Evolutionary conservation across 352 stramenopile species (phyloP).

Genomic region (Thraustochytrium sp.): DNA sequence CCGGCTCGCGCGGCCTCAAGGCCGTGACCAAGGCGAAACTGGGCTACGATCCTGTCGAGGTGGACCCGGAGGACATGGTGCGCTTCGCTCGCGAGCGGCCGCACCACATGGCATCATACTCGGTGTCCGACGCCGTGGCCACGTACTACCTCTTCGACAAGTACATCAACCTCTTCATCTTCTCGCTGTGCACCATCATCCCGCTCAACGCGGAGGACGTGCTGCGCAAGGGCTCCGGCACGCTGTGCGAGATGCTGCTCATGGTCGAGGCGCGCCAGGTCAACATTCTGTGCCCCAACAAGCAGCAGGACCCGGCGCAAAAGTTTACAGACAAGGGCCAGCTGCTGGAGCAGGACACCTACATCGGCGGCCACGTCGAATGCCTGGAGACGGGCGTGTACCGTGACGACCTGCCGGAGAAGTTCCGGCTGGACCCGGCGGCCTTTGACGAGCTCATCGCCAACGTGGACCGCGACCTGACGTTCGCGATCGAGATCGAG

Average conservation of each 20-base stretch:
- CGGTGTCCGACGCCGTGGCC: conserved; percentile 98
- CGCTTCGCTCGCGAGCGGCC: conserved; percentile 84
- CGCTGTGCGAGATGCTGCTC: conserved; percentile 95
- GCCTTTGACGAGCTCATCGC: conserved; percentile 91
- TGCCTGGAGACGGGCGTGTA: conserved; percentile 97
- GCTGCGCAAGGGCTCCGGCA: conserved; percentile 88
- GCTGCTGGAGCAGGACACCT: conserved; percentile 94
- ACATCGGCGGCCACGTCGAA: conserved; percentile 98
- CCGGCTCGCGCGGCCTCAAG: conserved; percentile 95
- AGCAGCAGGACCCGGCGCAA: conserved; percentile 74
- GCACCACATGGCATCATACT: conserved; percentile 97
- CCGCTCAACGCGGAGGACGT: conserved; percentile 95
- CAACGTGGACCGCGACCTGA: conserved; percentile 92
- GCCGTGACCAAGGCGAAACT: conserved; percentile 99
- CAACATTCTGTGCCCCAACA: conserved; percentile 97
- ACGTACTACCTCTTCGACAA: conserved; percentile 99
- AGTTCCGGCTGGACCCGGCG: conserved; percentile 88
- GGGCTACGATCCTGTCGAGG: conserved; percentile 93
- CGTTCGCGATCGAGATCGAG: conserved; percentile 90
- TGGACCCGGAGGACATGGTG: conserved; percentile 99
- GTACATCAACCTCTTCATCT: conserved; percentile 99
- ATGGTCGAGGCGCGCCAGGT: conserved; percentile 95
- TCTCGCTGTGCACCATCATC: conserved; percentile 98
- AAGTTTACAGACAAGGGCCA: conserved; percentile 83
- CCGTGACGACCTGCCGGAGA: conserved; percentile 90